Base-by-base conservation (phyloP, 305 asterid species). In the Solanum hybrid region DNA sequence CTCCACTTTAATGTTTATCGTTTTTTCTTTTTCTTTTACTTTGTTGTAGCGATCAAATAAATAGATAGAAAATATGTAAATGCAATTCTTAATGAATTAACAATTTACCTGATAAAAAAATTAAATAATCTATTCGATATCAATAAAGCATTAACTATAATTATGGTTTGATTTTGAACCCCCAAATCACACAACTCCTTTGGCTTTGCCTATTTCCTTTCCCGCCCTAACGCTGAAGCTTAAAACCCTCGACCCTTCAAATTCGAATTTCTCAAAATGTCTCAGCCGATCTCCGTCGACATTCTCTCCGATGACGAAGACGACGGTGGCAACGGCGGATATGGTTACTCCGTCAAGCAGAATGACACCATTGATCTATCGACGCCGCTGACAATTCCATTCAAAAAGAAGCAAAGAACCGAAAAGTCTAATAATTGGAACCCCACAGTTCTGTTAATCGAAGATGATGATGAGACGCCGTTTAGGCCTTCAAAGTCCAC, bases 391-490 rank as follows among this genome's bases (percentile, higher is more conserved):
- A 89, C 92, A 13, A 89, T 89, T 84, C 89, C 91, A 12, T 91
- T 91, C 31, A 94, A 93, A 91, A 94, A 94, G 94, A 95, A 95
- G 89, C 95, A 70, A 45, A 93, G 92, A 90, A 91, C 86, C 26
- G 93, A 90, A 70, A 77, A 51, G 81, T 34, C 92, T 84, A 29
- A 1, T 85, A 57, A 31, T 51, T 57, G 39, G 85, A 91, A 93
- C 91, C 94, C 94, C 6, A 24, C 94, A 34, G 93, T 94, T 45
- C 88, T 95, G 57, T 38, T 94, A 87, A 93, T 95, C 85, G 96
- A 94, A 89, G 96, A 94, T 76, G 96, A 92, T 75, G 97, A 93
- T 75, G 92, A 93, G 45, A 92, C 97, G 61, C 95, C 96, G 4
- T 2, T 73, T 75, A 93, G 90, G 78, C 79, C 84, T 13, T 82